Base-by-base conservation (phyloP, 176 grass and related monocot species). In the barley (Hordeum vulgare) region DNA sequence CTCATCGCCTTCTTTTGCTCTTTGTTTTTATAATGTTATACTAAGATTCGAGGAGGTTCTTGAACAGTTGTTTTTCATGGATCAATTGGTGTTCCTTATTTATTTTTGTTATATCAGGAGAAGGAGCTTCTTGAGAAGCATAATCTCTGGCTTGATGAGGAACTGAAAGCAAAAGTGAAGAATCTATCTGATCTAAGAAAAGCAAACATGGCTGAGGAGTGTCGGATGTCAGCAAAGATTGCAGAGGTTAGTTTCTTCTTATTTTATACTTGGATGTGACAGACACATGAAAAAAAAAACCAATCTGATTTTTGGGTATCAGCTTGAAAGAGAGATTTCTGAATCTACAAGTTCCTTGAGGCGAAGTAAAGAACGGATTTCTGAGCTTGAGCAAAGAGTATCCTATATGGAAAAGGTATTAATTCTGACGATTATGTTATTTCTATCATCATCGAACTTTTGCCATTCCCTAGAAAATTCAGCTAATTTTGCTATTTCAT, bases 251-350 rank as follows among this genome's bases (percentile, higher is more conserved):
- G 85, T 88, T 49, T 35, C 82, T 67, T 63, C 47, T 84, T 66
- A 80, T 44, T 18, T 69, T 20, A 40, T 78, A 53, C 72, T 40
- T 84, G 36, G 36, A 57, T 39, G 36, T 66, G 35, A 49, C 23
- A 31, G 28, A 83, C 21, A 78, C 29, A 14, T 4, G 37, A 89
- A 78, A 76, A 14, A 84, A 61, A 45, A 7, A 17, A 64, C 70
- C 14, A 31, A 15, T 3, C 10, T 85, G 36, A 61, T 11, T 83
- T 78, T 83, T 77, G 18, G 42, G 25, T 87, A 83, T 61, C 87
- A 98, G 96, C 89, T 91, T 91, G 93, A 98, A 90, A 88, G 93
- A 87, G 93, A 98, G 83, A 80, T 89, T 24, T 90, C 80, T 75
- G 90, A 87, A 77, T 93, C 85, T 64, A 93, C 91, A 29, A 89